Percentiles rank a stretch among this genome's conserved stretches.
phyloP scores from a whole-genome alignment of 768 basidiomycete species.

The Grammothele lineata region DNA sequence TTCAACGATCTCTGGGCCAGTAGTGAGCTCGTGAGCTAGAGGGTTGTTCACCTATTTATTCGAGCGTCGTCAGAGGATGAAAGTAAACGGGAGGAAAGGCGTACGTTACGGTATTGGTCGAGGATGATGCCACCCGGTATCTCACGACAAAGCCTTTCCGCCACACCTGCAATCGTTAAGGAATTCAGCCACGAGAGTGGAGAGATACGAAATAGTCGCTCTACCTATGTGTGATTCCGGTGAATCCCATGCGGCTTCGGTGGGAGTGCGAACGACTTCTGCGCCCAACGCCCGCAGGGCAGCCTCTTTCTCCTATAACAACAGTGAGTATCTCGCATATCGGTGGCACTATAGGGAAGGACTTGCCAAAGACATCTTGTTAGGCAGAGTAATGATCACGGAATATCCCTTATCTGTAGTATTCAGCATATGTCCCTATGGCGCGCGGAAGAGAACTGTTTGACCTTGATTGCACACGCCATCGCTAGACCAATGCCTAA shows the following conservation, averaged over 20 bases:
- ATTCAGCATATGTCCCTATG: slow-evolving; percentile 53
- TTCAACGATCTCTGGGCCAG: slow-evolving; percentile 89
- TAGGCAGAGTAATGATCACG: slow-evolving; percentile 84
- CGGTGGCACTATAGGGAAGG: background rate
- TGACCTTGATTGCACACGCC: slow-evolving; percentile 90
- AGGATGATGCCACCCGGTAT: slow-evolving; percentile 87
- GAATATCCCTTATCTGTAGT: slow-evolving; percentile 87
- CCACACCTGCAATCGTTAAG: slow-evolving; percentile 84
- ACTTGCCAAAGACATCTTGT: slow-evolving; percentile 86
- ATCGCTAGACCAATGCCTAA: slow-evolving; percentile 90
- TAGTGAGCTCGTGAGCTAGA: slow-evolving; percentile 84
- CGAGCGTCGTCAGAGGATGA: slow-evolving; percentile 5
- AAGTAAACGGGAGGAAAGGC: slow-evolving; percentile 19
- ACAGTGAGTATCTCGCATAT: too few relatives aligned
- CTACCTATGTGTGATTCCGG: slow-evolving; percentile 91
- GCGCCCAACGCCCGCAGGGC: slow-evolving; percentile 89
- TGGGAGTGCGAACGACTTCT: slow-evolving; percentile 92
- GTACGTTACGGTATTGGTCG: slow-evolving; percentile 83
- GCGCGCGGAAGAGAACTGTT: slow-evolving; percentile 8
- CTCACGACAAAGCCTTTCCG: slow-evolving; percentile 65
- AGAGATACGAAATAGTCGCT: slow-evolving; percentile 28
- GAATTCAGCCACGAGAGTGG: slow-evolving; percentile 78
- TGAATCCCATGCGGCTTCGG: slow-evolving; percentile 83
- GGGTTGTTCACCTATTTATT: slow-evolving; percentile 74
- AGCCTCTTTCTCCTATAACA: slow-evolving; percentile 81